phyloP scores from a whole-genome alignment of 2,329 filamentous ascomycete species.

The Beauveria asiatica region DNA sequence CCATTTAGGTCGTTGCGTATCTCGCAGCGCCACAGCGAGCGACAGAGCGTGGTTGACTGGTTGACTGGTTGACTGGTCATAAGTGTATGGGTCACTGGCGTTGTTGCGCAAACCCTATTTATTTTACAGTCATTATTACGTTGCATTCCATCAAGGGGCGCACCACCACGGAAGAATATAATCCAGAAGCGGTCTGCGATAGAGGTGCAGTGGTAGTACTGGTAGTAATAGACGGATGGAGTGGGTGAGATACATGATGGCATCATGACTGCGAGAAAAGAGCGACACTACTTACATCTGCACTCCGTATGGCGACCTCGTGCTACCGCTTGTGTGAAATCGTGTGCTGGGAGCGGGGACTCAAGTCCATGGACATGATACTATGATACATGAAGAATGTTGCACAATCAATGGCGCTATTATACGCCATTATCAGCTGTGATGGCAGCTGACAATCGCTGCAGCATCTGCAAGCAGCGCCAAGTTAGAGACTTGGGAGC shows the following conservation, averaged over 20 bases:
- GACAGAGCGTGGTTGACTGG: not conserved
- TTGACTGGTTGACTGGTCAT: not conserved
- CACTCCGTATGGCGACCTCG: not conserved
- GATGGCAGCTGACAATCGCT: not conserved
- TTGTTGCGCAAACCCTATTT: slow-evolving; percentile 9
- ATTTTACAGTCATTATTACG: not conserved
- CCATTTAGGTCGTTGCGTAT: not conserved
- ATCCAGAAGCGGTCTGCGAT: not conserved
- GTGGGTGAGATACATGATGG: not conserved
- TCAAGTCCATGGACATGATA: too few species aligned
- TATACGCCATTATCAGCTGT: not conserved
- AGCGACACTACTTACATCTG: not conserved
- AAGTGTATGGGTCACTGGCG: slow-evolving; percentile 5
- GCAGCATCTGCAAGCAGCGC: too few species aligned
- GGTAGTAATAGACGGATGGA: not conserved
- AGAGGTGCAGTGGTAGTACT: not conserved
- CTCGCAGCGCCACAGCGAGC: not conserved
- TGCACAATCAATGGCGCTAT: not conserved
- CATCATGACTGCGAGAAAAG: not conserved
- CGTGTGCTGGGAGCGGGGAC: not conserved
- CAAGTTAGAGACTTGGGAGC: too few species aligned
- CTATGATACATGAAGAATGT: too few species aligned
- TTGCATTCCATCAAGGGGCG: not conserved
- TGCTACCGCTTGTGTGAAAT: not conserved
- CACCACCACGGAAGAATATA: not conserved